These are phyloP conservation scores for Plasmodium blacklocki DNA, from an alignment of 169 alveolate species.

Conservation along the genomic window DNA sequence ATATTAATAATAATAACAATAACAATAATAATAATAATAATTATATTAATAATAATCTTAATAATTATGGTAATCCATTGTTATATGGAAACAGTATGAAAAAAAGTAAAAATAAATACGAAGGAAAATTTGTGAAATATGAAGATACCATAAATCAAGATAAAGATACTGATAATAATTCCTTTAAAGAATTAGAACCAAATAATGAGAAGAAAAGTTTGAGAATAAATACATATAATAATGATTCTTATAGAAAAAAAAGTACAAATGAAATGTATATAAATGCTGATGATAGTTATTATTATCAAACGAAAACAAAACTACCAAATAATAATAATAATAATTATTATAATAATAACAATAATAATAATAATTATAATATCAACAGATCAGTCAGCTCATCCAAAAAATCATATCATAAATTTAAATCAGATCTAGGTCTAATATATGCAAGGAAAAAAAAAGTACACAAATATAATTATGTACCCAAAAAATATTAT, in stretches of 20 bases:
- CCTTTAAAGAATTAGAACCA: not conserved
- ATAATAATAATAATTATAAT: not conserved
- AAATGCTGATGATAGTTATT: not conserved
- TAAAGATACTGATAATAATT: not conserved
- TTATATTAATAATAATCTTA: not conserved
- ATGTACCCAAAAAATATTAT: slow-evolving; percentile 31
- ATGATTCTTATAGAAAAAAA: not conserved
- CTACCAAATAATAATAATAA: not conserved
- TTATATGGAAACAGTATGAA: not conserved
- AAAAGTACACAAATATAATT: slow-evolving; percentile 9
- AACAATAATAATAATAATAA: not conserved
- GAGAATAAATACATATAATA: not conserved
- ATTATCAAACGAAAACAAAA: not conserved
- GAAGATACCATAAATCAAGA: not conserved
- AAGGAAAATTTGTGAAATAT: not conserved
- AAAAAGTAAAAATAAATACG: not conserved
- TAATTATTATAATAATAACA: not conserved
- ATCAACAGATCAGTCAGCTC: not conserved
- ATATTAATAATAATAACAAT: not conserved
- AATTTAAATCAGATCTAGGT: slow-evolving; percentile 22
- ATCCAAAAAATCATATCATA: slow-evolving; percentile 9
- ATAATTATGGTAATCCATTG: not conserved
- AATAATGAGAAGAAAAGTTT: not conserved
- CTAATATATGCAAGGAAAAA: slow-evolving; percentile 10
- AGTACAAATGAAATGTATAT: not conserved